A percentile compares a stretch with the other conserved stretches of the same genome.
These are phyloP conservation scores for Diutina sp. DNA, from an alignment of 1,139 yeast species.

Conservation along the genomic window DNA sequence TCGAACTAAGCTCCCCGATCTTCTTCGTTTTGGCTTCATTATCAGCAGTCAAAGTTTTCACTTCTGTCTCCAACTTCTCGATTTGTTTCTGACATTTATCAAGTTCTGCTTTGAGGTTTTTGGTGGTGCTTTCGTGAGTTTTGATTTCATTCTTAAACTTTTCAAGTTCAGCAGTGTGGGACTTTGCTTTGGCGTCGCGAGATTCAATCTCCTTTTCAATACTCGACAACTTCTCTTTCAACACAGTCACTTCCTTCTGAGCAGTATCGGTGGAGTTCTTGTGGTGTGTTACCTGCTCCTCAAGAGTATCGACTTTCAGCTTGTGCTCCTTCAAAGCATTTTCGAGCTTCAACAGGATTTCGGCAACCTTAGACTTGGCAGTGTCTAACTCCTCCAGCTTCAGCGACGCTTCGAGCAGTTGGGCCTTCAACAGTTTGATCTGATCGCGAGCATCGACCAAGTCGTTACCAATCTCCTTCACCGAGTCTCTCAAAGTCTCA, in stretches of 20 bases:
- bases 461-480: conserved; percentile 64
- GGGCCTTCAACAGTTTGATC: conserved; percentile 10
- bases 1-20: conserved; percentile 20
- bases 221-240: neutral
- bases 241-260: neutral
- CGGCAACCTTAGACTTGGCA: neutral
- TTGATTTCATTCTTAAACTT: conserved; percentile 4
- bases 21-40: conserved; percentile 7
- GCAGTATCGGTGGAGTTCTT: neutral
- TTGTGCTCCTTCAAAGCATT: neutral
- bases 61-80: conserved; percentile 9
- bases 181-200: conserved; percentile 1
- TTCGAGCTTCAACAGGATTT: neutral
- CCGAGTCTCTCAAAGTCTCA: conserved; percentile 54
- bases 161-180: conserved; percentile 3
- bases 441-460: conserved; percentile 44
- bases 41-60: conserved; percentile 6
- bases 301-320: neutral
- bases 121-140: neutral
- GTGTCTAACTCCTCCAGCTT: neutral
- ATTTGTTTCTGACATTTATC: conserved; percentile 7
- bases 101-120: conserved; percentile 1
- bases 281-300: conserved; percentile 3
- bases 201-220: conserved; percentile 3
- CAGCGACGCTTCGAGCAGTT: neutral